A percentile compares a stretch with the other conserved stretches of the same genome.
Conservation (phyloP, 2,329 filamentous ascomycete species). For the Pyrenophora graminea region DNA sequence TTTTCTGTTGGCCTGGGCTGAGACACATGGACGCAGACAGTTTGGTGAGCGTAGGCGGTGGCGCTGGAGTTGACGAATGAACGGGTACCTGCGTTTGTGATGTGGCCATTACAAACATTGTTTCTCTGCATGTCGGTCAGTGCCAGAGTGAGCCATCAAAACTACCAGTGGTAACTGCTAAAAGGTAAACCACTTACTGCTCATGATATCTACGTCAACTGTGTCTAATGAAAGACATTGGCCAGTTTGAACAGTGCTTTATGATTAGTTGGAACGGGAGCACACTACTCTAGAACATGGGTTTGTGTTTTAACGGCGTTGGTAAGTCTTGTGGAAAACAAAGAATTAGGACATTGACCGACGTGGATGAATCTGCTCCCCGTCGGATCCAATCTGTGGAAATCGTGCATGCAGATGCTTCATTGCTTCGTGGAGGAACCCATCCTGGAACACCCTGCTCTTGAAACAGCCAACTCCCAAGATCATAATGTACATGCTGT, state of each 20-base stretch:
- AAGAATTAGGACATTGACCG: too few relatives aligned
- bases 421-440: neutral
- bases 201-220: neutral
- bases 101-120: conserved; percentile 12
- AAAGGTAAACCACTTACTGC: neutral
- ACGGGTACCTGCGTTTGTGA: conserved; percentile 8
- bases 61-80: conserved; percentile 12
- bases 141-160: neutral
- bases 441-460: neutral
- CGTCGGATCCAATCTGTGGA: too few relatives aligned
- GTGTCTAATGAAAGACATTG: neutral
- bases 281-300: neutral
- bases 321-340: too few relatives aligned
- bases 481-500: conserved; percentile 5
- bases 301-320: neutral
- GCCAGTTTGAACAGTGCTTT: neutral
- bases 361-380: too few relatives aligned
- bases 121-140: neutral
- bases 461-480: neutral
- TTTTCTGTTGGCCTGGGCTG: conserved; percentile 24
- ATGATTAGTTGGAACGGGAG: neutral
- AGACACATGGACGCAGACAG: conserved; percentile 23
- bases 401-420: neutral
- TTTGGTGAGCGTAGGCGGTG: conserved; percentile 12
- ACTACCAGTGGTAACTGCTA: neutral